Conservation (phyloP, 78 protist species). For the Protostelium mycophagum region DNA sequence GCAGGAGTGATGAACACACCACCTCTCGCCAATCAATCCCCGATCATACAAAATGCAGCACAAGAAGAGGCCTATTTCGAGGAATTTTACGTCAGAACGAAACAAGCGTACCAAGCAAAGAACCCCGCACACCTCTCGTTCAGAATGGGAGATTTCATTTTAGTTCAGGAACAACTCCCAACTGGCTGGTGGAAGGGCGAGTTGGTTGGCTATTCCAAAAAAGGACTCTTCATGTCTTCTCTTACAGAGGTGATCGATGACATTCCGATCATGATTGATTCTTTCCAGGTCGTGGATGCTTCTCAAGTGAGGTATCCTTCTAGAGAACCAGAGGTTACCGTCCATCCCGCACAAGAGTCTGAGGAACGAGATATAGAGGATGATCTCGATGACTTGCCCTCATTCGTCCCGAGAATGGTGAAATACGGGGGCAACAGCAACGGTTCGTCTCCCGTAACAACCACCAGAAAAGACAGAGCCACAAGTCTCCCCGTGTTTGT, state of each 20-base stretch:
- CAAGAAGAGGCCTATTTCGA: background rate
- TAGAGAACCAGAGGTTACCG: background rate
- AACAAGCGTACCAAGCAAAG: background rate
- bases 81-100: background rate
- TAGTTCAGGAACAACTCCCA: background rate
- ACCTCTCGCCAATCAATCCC: background rate
- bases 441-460: background rate
- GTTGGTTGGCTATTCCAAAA: no score
- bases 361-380: background rate
- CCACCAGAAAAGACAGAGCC: background rate
- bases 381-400: background rate
- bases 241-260: no score
- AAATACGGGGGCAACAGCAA: background rate
- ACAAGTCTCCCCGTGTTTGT: background rate
- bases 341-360: background rate
- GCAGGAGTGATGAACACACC: background rate
- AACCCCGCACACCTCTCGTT: background rate
- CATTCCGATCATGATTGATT: background rate
- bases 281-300: background rate
- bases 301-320: background rate
- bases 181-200: background rate
- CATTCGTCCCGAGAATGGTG: background rate
- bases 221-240: no score
- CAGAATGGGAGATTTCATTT: background rate
- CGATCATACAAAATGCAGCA: background rate